phyloP scores from a whole-genome alignment of 2,329 filamentous ascomycete genomes.

The Cryphonectria japonica region DNA sequence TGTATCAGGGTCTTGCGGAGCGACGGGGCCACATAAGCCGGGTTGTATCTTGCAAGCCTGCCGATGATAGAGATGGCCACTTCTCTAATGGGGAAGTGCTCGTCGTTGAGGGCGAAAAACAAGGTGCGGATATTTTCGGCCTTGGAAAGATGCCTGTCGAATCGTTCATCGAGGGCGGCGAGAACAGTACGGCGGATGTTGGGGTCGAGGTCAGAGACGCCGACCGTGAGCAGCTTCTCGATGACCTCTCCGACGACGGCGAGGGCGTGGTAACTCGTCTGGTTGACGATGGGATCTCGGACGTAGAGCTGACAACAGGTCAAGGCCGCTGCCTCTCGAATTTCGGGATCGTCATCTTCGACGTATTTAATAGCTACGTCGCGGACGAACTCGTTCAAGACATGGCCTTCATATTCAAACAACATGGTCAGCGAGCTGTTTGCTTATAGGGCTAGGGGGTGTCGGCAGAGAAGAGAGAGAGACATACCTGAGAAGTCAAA shows the following conservation, averaged over 20 bases:
- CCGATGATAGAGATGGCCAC: constrained; percentile 96
- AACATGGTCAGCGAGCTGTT: constrained; percentile 22
- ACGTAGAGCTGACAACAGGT: constrained; percentile 99
- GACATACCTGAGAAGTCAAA: constrained; percentile 79
- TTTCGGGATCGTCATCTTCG: constrained; percentile 91
- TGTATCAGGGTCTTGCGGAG: constrained; percentile 94
- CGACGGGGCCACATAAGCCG: constrained; percentile 96
- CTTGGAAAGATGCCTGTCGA: constrained; percentile 95
- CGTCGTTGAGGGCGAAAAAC: constrained; percentile 94
- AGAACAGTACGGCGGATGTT: constrained; percentile 89
- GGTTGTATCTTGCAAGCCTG: constrained; percentile 86
- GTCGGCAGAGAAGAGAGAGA: constrained; percentile 31
- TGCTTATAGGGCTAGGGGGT: neutral
- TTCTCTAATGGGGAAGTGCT: constrained; percentile 89
- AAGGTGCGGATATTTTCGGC: constrained; percentile 96
- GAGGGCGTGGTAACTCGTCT: constrained; percentile 95
- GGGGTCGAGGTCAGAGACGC: constrained; percentile 87
- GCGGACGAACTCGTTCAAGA: constrained; percentile 96
- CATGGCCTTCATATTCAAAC: constrained; percentile 52
- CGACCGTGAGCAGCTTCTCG: constrained; percentile 92
- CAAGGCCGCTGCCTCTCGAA: constrained; percentile 89
- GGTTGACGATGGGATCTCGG: constrained; percentile 94
- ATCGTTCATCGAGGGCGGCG: constrained; percentile 86
- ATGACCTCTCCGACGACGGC: constrained; percentile 98
- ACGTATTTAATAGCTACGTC: constrained; percentile 98